Evolutionary conservation across 2,329 filamentous ascomycete species (phyloP).

Genomic region (Fusarium albidum): DNA sequence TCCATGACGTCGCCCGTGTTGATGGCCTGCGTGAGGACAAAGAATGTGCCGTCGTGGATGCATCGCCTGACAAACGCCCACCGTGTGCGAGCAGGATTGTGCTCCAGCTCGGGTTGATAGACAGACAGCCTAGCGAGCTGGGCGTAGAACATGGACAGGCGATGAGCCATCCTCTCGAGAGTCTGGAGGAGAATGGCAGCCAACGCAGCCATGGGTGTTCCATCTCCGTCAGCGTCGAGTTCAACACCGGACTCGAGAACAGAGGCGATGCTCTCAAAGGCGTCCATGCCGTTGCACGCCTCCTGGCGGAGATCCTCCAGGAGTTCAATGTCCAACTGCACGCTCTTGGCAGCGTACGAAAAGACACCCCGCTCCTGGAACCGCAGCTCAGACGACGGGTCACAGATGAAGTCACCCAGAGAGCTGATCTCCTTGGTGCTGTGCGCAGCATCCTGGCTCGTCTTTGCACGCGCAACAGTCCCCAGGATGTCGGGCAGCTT

Average conservation of each 20-base stretch:
- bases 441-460: conserved; percentile 53
- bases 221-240: conserved; percentile 46
- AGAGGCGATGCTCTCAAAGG: conserved; percentile 55
- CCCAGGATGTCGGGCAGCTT: conserved; percentile 40
- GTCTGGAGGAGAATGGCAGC: conserved; percentile 59
- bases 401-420: conserved; percentile 58
- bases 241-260: conserved; percentile 38
- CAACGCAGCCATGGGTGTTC: conserved; percentile 49
- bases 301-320: conserved; percentile 63
- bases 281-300: conserved; percentile 63
- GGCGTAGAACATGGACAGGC: conserved; percentile 60
- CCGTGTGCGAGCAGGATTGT: conserved; percentile 59
- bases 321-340: conserved; percentile 60
- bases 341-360: conserved; percentile 56
- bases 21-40: conserved; percentile 53
- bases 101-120: conserved; percentile 60
- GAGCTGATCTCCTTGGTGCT: conserved; percentile 59
- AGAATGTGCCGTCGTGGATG: conserved; percentile 60
- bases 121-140: conserved; percentile 58
- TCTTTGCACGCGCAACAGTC: conserved; percentile 39
- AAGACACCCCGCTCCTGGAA: conserved; percentile 62
- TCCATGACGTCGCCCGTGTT: conserved; percentile 3
- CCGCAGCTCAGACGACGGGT: conserved; percentile 53
- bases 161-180: conserved; percentile 61
- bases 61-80: conserved; percentile 60